Conservation (phyloP, 23 red algal genomes). For the Cyanidiococcus yangmingshanensis region DNA sequence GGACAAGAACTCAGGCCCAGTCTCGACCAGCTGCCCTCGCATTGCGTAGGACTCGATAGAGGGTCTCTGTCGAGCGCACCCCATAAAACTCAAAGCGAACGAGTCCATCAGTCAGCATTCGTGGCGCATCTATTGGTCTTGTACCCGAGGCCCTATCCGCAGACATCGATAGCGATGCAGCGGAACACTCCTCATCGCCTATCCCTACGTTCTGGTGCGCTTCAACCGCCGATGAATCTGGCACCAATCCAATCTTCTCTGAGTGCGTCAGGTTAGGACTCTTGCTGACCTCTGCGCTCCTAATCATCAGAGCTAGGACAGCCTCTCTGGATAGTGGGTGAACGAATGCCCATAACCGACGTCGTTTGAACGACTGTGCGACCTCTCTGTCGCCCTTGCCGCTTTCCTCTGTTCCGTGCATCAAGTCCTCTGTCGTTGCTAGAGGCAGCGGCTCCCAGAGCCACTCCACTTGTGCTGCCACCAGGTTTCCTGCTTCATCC, state of each 20-base stretch:
- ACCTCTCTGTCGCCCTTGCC: no score
- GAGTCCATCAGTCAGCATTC: background rate
- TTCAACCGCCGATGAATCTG: no score
- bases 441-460: background rate
- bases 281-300: no score
- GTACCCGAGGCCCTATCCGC: no score
- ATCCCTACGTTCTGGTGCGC: no score
- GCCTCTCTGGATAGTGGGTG: background rate
- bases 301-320: background rate
- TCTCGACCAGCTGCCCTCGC: background rate
- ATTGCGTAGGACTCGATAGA: background rate
- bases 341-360: background rate
- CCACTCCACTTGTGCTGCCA: conserved; percentile 10
- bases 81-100: conserved; percentile 13
- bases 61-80: background rate
- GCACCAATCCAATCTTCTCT: no score
- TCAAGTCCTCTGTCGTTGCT: background rate
- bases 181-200: no score
- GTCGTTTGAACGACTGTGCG: no score
- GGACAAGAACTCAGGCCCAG: background rate
- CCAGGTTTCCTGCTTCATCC: background rate
- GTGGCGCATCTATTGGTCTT: no score
- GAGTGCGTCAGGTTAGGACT: no score
- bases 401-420: no score
- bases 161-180: no score